Evolutionary conservation across 305 asterid genomes (phyloP), one percentile per base, ranked within the genome.

Genomic region (Salvia sclarea): DNA sequence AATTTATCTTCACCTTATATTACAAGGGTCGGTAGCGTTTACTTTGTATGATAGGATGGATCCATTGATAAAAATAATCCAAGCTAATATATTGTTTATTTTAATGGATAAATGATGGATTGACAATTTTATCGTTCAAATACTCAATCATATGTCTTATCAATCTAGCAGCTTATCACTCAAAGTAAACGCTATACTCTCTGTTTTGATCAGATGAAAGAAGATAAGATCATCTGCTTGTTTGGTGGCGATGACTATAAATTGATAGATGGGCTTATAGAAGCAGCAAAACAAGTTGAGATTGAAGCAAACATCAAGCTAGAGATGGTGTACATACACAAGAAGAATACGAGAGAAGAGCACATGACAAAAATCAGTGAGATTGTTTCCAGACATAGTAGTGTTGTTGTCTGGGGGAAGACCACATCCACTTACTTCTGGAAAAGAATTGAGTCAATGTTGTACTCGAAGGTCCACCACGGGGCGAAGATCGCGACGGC

Each of bases 401-500:
- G 40, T 1, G 40, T 33, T 33, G 8, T 5, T 6, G 1, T 73
- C 21, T 85, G 81, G 92, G 64, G 16, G 2, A 82, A 86, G 17
- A 68, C 75, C 30, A 68, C 79, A 8, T 69, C 62, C 3, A 72
- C 79, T 4, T 80, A 70, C 83, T 92, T 92, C 50, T 92, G 98
- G 98, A 76, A 88, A 0, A 78, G 97, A 8, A 59, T 92, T 0
- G 89, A 85, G 37, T 84, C 93, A 91, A 89, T 92, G 96, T 53
- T 88, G 61, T 68, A 81, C 82, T 89, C 97, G 0, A 89, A 85
- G 78, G 60, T 80, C 52, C 84, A 75, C 8, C 87, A 76, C 0
- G 85, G 89, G 2, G 78, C 73, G 3, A 75, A 17, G 3, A 17
- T 71, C 4, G 50, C 54, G 20, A 67, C 75, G n/a, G 41, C 70